phyloP scores from a whole-genome alignment of 192 early-diverging fungal genomes.

The Backusella morwellensis region DNA sequence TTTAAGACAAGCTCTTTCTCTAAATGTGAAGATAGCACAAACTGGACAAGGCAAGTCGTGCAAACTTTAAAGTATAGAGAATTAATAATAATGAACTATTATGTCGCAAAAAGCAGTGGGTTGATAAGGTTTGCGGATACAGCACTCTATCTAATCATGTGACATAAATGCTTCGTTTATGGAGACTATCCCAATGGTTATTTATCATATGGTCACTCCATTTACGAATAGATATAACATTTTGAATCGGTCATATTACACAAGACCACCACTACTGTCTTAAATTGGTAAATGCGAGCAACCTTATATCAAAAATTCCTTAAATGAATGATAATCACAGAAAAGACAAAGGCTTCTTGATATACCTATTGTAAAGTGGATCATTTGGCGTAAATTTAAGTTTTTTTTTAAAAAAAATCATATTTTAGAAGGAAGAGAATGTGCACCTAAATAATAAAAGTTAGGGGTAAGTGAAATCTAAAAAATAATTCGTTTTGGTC shows the following conservation, averaged over 20 bases:
- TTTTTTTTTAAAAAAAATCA: neutral
- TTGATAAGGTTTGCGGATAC: neutral
- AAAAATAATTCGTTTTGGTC: neutral
- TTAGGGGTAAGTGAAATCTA: neutral
- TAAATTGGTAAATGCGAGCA: neutral
- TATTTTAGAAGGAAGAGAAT: neutral
- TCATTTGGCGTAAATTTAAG: too few relatives aligned
- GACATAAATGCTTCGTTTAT: neutral
- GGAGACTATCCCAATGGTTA: neutral
- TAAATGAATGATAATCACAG: neutral
- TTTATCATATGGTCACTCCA: neutral
- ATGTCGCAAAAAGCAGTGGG: neutral
- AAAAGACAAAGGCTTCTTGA: neutral
- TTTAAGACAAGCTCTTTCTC: neutral
- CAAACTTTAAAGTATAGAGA: neutral
- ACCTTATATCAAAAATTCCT: neutral
- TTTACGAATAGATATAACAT: neutral
- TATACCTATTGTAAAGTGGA: neutral
- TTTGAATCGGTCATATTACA: neutral
- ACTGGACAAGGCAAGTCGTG: neutral
- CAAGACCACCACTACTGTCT: neutral
- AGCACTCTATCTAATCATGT: neutral
- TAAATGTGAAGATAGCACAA: neutral
- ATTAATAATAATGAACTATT: neutral
- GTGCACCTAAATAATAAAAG: conserved; percentile 2